Conservation (phyloP, 306 rosid species). For the Prunus fruticosa region DNA sequence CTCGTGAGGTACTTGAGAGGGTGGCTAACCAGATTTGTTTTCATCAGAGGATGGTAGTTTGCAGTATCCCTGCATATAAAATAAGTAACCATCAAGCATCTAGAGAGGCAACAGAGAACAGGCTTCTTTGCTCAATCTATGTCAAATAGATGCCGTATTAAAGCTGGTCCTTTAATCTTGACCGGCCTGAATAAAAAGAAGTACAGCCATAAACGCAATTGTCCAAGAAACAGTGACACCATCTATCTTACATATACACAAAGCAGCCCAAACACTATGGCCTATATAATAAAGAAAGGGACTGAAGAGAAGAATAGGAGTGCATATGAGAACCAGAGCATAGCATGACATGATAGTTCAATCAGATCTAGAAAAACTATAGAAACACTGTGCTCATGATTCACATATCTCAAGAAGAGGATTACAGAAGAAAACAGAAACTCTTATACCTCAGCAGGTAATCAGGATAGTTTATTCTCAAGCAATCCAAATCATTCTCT, state of each 20-base stretch:
- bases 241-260: not conserved
- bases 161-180: not conserved
- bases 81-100: constrained; percentile 13
- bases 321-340: not conserved
- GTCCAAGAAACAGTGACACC: not conserved
- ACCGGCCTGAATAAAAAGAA: not conserved
- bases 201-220: not conserved
- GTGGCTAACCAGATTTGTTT: constrained; percentile 78
- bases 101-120: not conserved
- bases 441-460: constrained; percentile 63
- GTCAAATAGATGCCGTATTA: not conserved
- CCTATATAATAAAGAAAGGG: not conserved
- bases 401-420: not conserved
- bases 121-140: not conserved
- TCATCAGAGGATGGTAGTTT: constrained; percentile 69
- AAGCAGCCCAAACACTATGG: not conserved
- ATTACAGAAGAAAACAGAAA: not conserved
- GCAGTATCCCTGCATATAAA: constrained; percentile 76
- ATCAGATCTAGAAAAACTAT: not conserved
- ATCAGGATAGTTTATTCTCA: constrained; percentile 61
- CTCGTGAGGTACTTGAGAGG: constrained; percentile 80
- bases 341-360: not conserved
- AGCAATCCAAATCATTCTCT: constrained; percentile 71
- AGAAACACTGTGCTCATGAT: not conserved
- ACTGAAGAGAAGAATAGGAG: not conserved